Evolutionary conservation across 257 asterid genomes (phyloP).

Genomic region (Galeopsis tetrahit): DNA sequence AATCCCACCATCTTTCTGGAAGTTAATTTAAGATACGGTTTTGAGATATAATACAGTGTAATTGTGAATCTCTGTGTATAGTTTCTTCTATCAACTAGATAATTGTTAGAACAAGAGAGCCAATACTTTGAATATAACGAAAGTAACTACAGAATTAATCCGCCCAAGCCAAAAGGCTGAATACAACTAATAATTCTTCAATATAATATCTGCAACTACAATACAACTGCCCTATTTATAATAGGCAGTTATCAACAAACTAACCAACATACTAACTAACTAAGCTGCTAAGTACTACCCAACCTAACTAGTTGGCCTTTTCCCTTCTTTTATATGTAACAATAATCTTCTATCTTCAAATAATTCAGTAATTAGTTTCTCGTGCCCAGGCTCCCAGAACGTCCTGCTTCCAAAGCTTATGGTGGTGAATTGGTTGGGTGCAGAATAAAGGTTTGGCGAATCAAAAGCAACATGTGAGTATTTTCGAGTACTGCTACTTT

Average conservation of each 20-base stretch:
- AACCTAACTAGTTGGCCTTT: no score
- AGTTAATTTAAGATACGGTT: no score
- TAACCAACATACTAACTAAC: no score
- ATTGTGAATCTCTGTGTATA: not conserved
- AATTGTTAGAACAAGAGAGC: not conserved
- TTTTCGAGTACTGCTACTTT: constrained; percentile 15
- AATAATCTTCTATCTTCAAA: constrained; percentile 1
- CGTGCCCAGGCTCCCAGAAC: constrained; percentile 39
- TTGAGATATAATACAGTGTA: not conserved
- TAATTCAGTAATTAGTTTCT: constrained; percentile 13
- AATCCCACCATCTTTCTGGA: constrained; percentile 6
- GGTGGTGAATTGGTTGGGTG: constrained; percentile 58
- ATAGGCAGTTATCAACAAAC: no score
- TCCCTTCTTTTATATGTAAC: no score
- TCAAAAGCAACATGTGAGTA: constrained; percentile 50
- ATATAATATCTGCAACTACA: no score
- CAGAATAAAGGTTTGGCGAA: constrained; percentile 61
- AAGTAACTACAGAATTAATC: no score
- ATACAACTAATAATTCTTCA: no score
- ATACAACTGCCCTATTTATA: no score
- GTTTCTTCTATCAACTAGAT: not conserved
- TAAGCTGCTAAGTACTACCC: no score
- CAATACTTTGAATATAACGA: no score
- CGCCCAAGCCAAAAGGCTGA: no score
- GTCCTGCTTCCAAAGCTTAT: constrained; percentile 15